phyloP scores from a whole-genome alignment of 2,329 filamentous ascomycete genomes.

The Sporothrix luriei region DNA sequence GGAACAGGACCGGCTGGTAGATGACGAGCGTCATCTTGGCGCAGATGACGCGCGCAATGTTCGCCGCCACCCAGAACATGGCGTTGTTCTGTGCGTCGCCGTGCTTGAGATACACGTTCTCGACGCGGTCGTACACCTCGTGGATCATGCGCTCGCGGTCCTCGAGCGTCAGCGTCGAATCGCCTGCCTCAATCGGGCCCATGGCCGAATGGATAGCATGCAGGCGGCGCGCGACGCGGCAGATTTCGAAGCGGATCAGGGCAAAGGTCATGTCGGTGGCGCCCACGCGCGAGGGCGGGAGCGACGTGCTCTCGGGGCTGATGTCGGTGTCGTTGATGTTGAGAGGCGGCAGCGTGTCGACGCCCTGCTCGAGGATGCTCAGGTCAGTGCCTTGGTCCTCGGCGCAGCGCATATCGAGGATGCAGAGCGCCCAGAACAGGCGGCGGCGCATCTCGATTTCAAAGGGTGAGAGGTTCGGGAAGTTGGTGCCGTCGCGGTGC shows the following conservation, averaged over 20 bases:
- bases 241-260: slow-evolving; percentile 50
- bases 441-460: slow-evolving; percentile 65
- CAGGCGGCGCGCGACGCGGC: slow-evolving; percentile 46
- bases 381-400: slow-evolving; percentile 61
- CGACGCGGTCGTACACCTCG: slow-evolving; percentile 47
- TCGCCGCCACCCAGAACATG: slow-evolving; percentile 56
- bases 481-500: slow-evolving; percentile 59
- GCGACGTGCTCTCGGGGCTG: slow-evolving; percentile 50
- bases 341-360: slow-evolving; percentile 57
- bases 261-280: slow-evolving; percentile 57
- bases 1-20: slow-evolving; percentile 56
- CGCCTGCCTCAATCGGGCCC: slow-evolving; percentile 40
- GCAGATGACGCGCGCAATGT: slow-evolving; percentile 53
- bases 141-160: slow-evolving; percentile 47
- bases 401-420: slow-evolving; percentile 62
- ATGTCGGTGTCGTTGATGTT: slow-evolving; percentile 62
- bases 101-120: slow-evolving; percentile 57
- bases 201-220: slow-evolving; percentile 45
- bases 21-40: slow-evolving; percentile 59
- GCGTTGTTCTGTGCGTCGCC: slow-evolving; percentile 51
- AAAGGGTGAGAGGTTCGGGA: slow-evolving; percentile 58
- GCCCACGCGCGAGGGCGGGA: slow-evolving; percentile 53
- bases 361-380: slow-evolving; percentile 50
- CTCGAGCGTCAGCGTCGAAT: slow-evolving; percentile 44
- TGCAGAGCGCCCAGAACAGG: slow-evolving; percentile 63